These are phyloP conservation scores for Prunus mira DNA, from an alignment of 306 rosid genomes.

Conservation along the genomic window DNA sequence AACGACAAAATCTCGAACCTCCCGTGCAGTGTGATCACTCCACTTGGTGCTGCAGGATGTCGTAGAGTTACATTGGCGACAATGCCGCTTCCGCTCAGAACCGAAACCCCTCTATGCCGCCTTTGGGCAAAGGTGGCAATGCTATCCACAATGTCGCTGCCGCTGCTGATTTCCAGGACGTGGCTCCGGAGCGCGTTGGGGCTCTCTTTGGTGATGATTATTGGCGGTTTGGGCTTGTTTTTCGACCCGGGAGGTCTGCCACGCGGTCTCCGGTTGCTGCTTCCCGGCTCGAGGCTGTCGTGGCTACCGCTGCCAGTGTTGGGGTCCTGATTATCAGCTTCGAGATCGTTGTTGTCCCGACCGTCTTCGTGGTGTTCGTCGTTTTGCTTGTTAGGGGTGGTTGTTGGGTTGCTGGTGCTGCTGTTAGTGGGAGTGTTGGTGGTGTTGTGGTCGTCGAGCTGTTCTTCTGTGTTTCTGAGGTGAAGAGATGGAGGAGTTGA, in stretches of 20 bases:
- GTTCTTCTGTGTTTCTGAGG: slow-evolving; percentile 44
- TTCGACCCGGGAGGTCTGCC: slow-evolving; percentile 89
- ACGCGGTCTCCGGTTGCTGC: slow-evolving; percentile 56
- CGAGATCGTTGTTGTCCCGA: slow-evolving; percentile 34
- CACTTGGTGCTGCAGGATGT: slow-evolving; percentile 58
- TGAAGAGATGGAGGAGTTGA: slow-evolving; percentile 51
- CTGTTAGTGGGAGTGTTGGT: slow-evolving; percentile 36
- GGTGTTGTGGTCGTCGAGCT: slow-evolving; percentile 37
- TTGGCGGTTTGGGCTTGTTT: slow-evolving; percentile 74
- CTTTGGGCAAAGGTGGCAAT: slow-evolving; percentile 60
- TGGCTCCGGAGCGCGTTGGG: slow-evolving; percentile 83
- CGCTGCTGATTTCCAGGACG: slow-evolving; percentile 64
- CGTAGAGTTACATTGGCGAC: slow-evolving; percentile 67
- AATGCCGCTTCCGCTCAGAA: slow-evolving; percentile 69
- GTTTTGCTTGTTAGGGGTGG: slow-evolving; percentile 30
- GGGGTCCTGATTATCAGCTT: slow-evolving; percentile 23
- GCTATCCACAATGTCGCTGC: slow-evolving; percentile 60
- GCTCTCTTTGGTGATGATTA: slow-evolving; percentile 56
- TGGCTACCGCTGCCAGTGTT: slow-evolving; percentile 29
- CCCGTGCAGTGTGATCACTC: slow-evolving; percentile 54
- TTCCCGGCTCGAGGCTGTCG: slow-evolving; percentile 44
- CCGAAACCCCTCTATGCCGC: slow-evolving; percentile 78
- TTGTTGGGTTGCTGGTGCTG: slow-evolving; percentile 38
- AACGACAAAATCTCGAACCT: slow-evolving; percentile 73
- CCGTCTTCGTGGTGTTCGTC: slow-evolving; percentile 31